Evolutionary conservation across 208 protist genomes (phyloP), one percentile per base, ranked within the genome.

Genomic region (Crithidia fasciculata): DNA sequence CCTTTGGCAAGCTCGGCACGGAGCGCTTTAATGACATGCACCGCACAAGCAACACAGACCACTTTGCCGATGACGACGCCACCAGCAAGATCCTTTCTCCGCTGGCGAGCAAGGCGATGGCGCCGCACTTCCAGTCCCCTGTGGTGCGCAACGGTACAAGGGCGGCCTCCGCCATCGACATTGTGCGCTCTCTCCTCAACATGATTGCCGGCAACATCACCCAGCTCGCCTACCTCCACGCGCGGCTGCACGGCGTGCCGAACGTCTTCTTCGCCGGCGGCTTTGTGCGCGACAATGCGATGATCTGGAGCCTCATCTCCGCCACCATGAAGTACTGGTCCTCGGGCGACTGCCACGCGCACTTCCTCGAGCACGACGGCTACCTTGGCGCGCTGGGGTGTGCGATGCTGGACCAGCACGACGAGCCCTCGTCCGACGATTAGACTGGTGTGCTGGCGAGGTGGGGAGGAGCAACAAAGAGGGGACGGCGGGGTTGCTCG

Each of bases 131-230:
- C 3, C 39, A 72, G 39, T 67, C 45, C 3, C 59, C 53, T 15
- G 60, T 69, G 70, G 47, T 64, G 41, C 55, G 71, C 55, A 77
- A 69, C 55, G 68, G 61, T 28, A 74, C 68, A 7, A 63, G 56
- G 44, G 75, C 37, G 36, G 79, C 74, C 5, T 86, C 83, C 19
- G 81, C 90, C 0, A 95, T 97, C 18, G 91, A 98, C 69, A 86
- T 97, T 76, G 94, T 96, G 41, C 89, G 94, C 8, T 96, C 87
- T 3, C 73, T 98, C 39, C 83, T 99, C 41, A 92, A 97, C 69
- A 98, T 99, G 96, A 97, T 99, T 58, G 87, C 96, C 13, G 93
- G 96, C 86, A 99, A 99, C 72, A 91, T 99, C 18, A 98, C 92
- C 3, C 96, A 99, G 86, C 91, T 99, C 44, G 93, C 97, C 0